phyloP scores from a whole-genome alignment of 306 rosid genomes.

The Hippophae tibetana region DNA sequence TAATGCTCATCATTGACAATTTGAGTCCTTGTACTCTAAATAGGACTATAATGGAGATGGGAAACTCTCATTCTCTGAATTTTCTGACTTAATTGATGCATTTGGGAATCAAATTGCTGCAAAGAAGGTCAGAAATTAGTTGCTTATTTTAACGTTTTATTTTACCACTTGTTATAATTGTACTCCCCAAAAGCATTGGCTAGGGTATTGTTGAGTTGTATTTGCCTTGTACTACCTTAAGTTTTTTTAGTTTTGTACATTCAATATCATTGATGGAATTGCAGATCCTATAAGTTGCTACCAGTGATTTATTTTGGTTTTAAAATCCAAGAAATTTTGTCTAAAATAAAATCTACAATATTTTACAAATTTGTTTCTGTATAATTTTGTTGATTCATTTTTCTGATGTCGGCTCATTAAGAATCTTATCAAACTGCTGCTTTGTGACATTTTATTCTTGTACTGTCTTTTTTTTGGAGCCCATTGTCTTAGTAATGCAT shows the following conservation, averaged over 20 bases:
- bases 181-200: too few species aligned
- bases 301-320: constrained; percentile 3
- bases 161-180: too few species aligned
- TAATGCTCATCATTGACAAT: constrained; percentile 7
- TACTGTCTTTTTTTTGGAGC: constrained; percentile 1
- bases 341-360: constrained; percentile 7
- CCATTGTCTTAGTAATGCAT: constrained; percentile 17
- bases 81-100: constrained; percentile 72
- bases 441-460: constrained; percentile 5
- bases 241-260: too few species aligned
- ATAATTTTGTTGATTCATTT: constrained; percentile 8
- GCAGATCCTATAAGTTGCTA: constrained; percentile 2
- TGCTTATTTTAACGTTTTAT: constrained; percentile 1
- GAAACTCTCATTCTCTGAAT: constrained; percentile 68
- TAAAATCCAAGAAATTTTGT: neutral
- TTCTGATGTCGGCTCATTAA: constrained; percentile 3
- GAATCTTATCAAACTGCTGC: constrained; percentile 11
- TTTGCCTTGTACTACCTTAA: too few species aligned
- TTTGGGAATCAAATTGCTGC: constrained; percentile 82
- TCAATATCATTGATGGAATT: neutral
- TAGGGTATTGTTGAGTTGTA: too few species aligned
- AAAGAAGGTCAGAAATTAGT: constrained; percentile 44
- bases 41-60: constrained; percentile 96
- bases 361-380: neutral
- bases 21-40: constrained; percentile 18